Evolutionary conservation across 169 alveolate genomes (phyloP), one percentile per base, ranked within the genome.

Genomic region (Eimeria acervulina): DNA sequence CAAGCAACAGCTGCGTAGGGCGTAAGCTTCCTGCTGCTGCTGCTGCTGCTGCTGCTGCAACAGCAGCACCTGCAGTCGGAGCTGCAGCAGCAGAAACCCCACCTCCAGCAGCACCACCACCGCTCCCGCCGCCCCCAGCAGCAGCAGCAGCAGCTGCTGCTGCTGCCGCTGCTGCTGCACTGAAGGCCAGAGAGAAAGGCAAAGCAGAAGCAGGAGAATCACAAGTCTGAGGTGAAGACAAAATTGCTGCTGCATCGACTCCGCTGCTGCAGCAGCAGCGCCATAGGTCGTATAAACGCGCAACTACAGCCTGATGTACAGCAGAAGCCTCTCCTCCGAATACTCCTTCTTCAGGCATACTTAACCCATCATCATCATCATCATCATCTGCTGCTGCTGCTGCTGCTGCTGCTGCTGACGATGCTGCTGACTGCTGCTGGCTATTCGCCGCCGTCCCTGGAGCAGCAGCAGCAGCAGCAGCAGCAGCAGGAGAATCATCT

Each of bases 221-320:
- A 12, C 51, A 31, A 12, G 51, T 26, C 21, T 38, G 55, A 74
- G 84, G 84, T 7, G 51, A 17, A 0, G 84, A 23, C n/a, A 74
- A 33, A 38, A 31, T 26, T 28, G 84, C 42, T 74, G 42, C 84
- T 28, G 51, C 84, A 28, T 90, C 95, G 52, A 12, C 76, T 36
- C 76, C 74, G 74, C 95, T 72, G 31, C 31, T 19, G 40, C 95
- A 83, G 78, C 95, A 91, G 95, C 95, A 74, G 33, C 28, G 38
- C 95, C 95, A 91, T 31, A 91, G 63, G 40, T 91, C 95, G n/a
- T 42, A 33, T 28, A 91, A 61, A 28, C 95, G 89, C 40, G 68
- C 76, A 1, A 55, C n/a, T 42, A 91, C 90, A 21, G 95, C 81
- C 81, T 91, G 95, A 10, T 72, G 85, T 51, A 63, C 80, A 76